Evolutionary conservation across 2,329 filamentous ascomycete genomes (phyloP).

Genomic region (Penicillium sp.): DNA sequence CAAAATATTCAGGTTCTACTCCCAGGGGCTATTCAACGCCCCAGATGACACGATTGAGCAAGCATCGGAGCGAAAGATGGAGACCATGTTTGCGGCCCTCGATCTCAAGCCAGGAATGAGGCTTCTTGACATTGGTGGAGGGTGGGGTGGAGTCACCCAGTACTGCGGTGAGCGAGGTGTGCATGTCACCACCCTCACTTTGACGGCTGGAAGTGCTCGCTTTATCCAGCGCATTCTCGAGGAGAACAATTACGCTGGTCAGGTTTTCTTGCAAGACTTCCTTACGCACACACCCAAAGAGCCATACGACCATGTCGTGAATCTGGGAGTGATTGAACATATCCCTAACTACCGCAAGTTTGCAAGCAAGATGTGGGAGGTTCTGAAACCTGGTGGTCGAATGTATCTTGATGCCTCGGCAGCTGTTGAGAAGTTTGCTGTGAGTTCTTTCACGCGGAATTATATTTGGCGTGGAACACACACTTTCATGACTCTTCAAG

Average conservation of each 20-base stretch:
- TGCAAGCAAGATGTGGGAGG: constrained; percentile 11
- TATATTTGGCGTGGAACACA: constrained; percentile 16
- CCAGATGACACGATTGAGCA: constrained; percentile 3
- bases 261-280: constrained; percentile 12
- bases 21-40: constrained; percentile 5
- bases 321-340: constrained; percentile 12
- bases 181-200: constrained; percentile 15
- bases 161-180: constrained; percentile 18
- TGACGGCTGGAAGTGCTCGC: constrained; percentile 7
- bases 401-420: constrained; percentile 15
- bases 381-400: constrained; percentile 15
- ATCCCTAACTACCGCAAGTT: constrained; percentile 16
- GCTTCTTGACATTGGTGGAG: constrained; percentile 17
- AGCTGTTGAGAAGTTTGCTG: constrained; percentile 8
- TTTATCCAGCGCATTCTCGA: constrained; percentile 6
- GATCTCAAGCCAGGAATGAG: constrained; percentile 14
- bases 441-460: constrained; percentile 10
- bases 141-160: constrained; percentile 20
- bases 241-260: constrained; percentile 2
- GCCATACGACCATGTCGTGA: constrained; percentile 10
- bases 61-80: constrained; percentile 7
- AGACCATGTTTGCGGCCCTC: constrained; percentile 6
- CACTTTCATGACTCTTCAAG: constrained; percentile 16
- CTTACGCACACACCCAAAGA: constrained; percentile 5
- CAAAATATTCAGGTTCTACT: constrained; percentile 8